Evolutionary conservation across 1,284 basidiomycete genomes (phyloP), one percentile per base, ranked within the genome.

Genomic region (Peniophora sp.): DNA sequence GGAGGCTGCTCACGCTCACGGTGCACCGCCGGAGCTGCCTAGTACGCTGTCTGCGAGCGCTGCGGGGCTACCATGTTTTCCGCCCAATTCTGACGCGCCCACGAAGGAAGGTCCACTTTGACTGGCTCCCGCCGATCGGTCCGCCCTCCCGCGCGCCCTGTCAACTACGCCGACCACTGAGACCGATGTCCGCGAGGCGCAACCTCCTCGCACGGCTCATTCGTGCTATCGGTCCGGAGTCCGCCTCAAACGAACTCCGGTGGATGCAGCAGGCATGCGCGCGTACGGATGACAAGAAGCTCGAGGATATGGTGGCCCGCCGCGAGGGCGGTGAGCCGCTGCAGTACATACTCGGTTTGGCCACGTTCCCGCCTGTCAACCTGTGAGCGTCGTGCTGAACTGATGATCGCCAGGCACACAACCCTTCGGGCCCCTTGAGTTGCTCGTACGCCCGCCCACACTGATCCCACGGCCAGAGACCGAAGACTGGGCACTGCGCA

Each of bases 401-500:
- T n/a, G 37, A 39, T 41, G n/a, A 48, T 42, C 46, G 39, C 41
- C 60, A 94, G 92, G 92, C 15, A 81, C 81, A 37, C 88, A 92
- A 58, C 92, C 93, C 1, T 97, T 97, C 68, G 91, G 92, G 3
- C 80, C 85, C 2, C 76, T 96, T 46, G 75, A 79, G 54, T 74
- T 96, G 55, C 69, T 81, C 49, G 73, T 77, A 3, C 80, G 87
- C 22, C 70, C 85, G 2, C 94, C 94, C 0, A 81, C 85, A 3
- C 81, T 97, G 53, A 97, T 97, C 44, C 93, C 94, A 2, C 85
- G 93, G 6, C 88, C 92, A 41, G 93, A 97, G 66, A 97, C 94
- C 1, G 93, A 96, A 58, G 69, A 92, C 63, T 88, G 87, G 88
- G 70, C 79, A 1, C 62, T 81, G 15, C 75, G 73, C 52, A 74